These are phyloP conservation scores for Colletotrichum incanum DNA, from an alignment of 2,329 filamentous ascomycete genomes.

Conservation along the genomic window DNA sequence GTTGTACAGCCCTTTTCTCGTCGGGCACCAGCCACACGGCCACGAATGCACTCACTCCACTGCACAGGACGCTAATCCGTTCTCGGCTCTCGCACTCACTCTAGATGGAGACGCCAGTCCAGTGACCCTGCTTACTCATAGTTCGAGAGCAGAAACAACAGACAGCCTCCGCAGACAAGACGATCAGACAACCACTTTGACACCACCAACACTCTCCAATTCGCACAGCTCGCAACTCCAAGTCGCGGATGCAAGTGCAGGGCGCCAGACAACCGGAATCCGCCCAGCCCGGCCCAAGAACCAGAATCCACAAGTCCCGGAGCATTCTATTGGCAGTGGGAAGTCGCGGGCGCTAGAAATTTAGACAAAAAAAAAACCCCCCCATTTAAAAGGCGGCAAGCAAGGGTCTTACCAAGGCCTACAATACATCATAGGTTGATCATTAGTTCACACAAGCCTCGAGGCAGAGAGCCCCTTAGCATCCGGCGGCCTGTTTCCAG, in stretches of 20 bases:
- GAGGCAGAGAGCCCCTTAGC: background rate
- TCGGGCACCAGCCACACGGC: slow-evolving; percentile 31
- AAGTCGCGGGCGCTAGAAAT: slow-evolving; percentile 9
- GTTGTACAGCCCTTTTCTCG: background rate
- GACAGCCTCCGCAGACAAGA: too few species aligned
- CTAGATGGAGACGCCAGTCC: slow-evolving; percentile 5
- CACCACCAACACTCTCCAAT: slow-evolving; percentile 18
- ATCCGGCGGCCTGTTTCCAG: slow-evolving; percentile 1
- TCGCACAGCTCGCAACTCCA: slow-evolving; percentile 7
- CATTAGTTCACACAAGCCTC: slow-evolving; percentile 12
- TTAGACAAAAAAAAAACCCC: background rate
- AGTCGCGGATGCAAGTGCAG: slow-evolving; percentile 6
- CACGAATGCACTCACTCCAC: slow-evolving; percentile 32
- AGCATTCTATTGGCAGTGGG: slow-evolving; percentile 1
- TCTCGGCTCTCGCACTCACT: slow-evolving; percentile 2
- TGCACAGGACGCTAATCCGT: slow-evolving; percentile 2
- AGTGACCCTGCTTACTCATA: slow-evolving; percentile 15
- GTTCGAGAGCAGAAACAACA: background rate
- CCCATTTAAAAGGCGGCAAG: slow-evolving; percentile 15
- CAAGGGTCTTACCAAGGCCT: slow-evolving; percentile 31
- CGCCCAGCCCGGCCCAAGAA: slow-evolving; percentile 34
- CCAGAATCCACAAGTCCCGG: slow-evolving; percentile 5
- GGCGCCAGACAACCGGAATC: slow-evolving; percentile 31
- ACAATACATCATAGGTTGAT: slow-evolving; percentile 39
- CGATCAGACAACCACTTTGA: background rate